phyloP scores from a whole-genome alignment of 2,329 filamentous ascomycete genomes.

The Colletotrichum cordylinicola region DNA sequence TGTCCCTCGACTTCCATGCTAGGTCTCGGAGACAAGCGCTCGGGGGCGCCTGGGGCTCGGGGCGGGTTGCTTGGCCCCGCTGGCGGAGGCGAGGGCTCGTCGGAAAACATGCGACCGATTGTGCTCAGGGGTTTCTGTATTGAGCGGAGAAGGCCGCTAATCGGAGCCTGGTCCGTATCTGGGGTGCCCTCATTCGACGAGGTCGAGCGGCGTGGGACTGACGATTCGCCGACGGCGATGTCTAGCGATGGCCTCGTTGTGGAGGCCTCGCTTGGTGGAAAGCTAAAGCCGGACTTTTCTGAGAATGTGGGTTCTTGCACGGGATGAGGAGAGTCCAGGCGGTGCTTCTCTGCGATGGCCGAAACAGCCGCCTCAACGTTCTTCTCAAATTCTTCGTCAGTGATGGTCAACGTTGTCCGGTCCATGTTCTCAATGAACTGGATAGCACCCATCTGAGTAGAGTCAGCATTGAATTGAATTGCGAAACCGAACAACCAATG shows the following conservation, averaged over 20 bases:
- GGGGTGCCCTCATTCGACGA: conserved; percentile 53
- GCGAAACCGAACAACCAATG: neutral
- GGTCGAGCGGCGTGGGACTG: conserved; percentile 57
- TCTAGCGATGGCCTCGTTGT: conserved; percentile 18
- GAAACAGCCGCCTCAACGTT: conserved; percentile 98
- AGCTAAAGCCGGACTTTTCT: conserved; percentile 45
- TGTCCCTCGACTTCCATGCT: conserved; percentile 30
- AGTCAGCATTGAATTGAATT: neutral
- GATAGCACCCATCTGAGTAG: conserved; percentile 77
- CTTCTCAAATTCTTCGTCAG: conserved; percentile 92
- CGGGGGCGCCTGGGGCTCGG: conserved; percentile 42
- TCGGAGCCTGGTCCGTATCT: conserved; percentile 74
- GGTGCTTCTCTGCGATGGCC: conserved; percentile 90
- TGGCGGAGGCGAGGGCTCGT: conserved; percentile 49
- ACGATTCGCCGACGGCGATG: conserved; percentile 30
- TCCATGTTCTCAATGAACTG: conserved; percentile 98
- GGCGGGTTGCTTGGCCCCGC: conserved; percentile 34
- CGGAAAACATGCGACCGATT: conserved; percentile 94
- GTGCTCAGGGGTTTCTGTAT: conserved; percentile 91
- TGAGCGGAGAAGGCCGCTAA: conserved; percentile 83
- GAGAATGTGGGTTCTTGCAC: conserved; percentile 45
- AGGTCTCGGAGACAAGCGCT: conserved; percentile 35
- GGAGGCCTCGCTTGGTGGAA: conserved; percentile 55
- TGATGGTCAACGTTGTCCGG: conserved; percentile 89
- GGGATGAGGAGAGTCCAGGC: conserved; percentile 52